Evolutionary conservation across 2,329 filamentous ascomycete species (phyloP), one percentile per base, ranked within the genome.

Genomic region (Monosporascus sp.): DNA sequence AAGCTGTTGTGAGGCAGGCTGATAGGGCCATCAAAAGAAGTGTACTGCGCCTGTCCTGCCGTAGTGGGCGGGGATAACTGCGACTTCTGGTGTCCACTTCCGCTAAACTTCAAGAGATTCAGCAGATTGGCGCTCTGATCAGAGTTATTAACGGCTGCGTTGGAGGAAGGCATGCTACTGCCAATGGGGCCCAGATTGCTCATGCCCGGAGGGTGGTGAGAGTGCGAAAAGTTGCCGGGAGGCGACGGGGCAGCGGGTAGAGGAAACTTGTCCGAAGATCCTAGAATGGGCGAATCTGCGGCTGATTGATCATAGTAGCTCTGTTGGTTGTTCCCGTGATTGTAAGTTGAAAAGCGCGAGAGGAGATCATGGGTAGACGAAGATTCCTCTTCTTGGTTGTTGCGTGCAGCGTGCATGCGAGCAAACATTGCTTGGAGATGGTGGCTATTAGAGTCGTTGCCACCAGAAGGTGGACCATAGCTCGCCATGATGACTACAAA

Each of bases 61-160:
- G 62, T 64, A 11, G 61, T 53, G 35, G 62, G 65, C 14, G 66
- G 64, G 26, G 55, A 56, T 45, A 68, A 58, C 56, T 72, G 72
- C 19, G 65, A 63, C 48, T 55, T 56, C 46, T 55, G 54, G n/a
- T 52, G 54, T 48, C 70, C 69, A 46, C 74, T 72, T 44, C 57
- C 55, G 58, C 77, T 82, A 62, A 83, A 84, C 73, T 85, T 85
- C 66, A 86, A 76, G 52, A 85, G 72, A 60, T 81, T 84, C 64
- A 86, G 71, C 61, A 86, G 65, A 59, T 79, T 81, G 53, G 77
- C 72, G 43, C 78, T 81, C 61, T 79, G 78, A 50, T 80, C 78
- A 41, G 67, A 65, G 35, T 67, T 61, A 14, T 35, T 35, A 49
- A 20, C 64, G 17, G 61, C 52, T n/a, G 56, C 54, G 35, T 56